These are phyloP conservation scores for Pichia sp. DNA, from an alignment of 1,139 yeast genomes.

Conservation along the genomic window DNA sequence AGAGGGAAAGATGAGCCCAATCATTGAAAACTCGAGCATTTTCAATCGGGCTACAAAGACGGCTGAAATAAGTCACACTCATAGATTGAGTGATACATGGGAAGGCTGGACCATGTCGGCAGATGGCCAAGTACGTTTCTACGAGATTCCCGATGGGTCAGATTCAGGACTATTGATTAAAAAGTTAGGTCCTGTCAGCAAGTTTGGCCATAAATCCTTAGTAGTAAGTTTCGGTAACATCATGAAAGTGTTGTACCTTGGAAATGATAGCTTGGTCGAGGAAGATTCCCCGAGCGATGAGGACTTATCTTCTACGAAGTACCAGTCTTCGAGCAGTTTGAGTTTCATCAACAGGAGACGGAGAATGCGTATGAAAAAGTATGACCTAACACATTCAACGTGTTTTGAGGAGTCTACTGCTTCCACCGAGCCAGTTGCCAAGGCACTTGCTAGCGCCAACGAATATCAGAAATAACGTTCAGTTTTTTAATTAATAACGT, in stretches of 20 bases:
- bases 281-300: constrained; percentile 31
- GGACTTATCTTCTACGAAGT: constrained; percentile 26
- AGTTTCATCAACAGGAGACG: constrained; percentile 50
- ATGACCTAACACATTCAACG: constrained; percentile 33
- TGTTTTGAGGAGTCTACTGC: constrained; percentile 26
- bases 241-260: constrained; percentile 67
- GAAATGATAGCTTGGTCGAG: constrained; percentile 50
- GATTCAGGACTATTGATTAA: constrained; percentile 43
- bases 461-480: background rate
- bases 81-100: constrained; percentile 44
- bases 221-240: constrained; percentile 69
- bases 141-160: constrained; percentile 53
- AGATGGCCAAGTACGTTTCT: constrained; percentile 56
- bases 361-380: constrained; percentile 36
- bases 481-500: background rate
- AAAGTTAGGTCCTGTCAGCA: constrained; percentile 50
- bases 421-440: background rate
- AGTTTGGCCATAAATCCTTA: constrained; percentile 74
- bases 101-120: constrained; percentile 76
- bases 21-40: background rate
- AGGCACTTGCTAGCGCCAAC: background rate
- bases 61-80: constrained; percentile 4
- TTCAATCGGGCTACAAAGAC: background rate
- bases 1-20: background rate
- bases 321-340: constrained; percentile 33